phyloP scores from a whole-genome alignment of 148 eudicot species.

The Mesembryanthemum crystallinum region DNA sequence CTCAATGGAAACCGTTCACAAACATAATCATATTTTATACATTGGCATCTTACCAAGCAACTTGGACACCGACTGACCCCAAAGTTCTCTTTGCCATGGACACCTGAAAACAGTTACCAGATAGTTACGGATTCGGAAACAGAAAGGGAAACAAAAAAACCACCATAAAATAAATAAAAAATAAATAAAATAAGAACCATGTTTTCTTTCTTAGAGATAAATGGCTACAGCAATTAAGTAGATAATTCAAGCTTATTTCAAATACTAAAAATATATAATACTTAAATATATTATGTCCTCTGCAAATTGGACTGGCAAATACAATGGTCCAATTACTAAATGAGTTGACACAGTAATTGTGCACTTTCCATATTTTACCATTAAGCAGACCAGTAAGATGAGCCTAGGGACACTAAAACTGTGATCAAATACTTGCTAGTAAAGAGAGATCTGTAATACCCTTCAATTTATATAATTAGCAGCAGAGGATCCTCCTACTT shows the following conservation, averaged over 20 bases:
- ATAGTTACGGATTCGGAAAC: not conserved
- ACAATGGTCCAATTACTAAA: not conserved
- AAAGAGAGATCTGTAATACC: too few relatives aligned
- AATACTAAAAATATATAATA: not conserved
- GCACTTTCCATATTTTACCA: not conserved
- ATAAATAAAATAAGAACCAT: too few relatives aligned
- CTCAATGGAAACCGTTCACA: constrained; percentile 1
- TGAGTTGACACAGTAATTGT: not conserved
- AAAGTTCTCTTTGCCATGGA: constrained; percentile 96
- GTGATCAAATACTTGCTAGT: too few relatives aligned
- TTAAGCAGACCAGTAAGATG: not conserved
- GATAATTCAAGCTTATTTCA: not conserved
- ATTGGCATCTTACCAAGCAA: constrained; percentile 62
- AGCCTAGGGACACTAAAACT: not conserved
- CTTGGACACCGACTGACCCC: constrained; percentile 76
- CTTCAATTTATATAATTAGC: too few relatives aligned
- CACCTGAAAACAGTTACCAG: constrained; percentile 46
- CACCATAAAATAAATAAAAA: too few relatives aligned
- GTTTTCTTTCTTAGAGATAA: not conserved
- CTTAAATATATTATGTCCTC: not conserved
- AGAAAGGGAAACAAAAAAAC: not conserved
- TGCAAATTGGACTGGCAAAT: not conserved
- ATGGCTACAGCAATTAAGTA: not conserved
- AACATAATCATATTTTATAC: constrained; percentile 1
- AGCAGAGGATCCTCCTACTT: too few relatives aligned